Evolutionary conservation across 768 basidiomycete genomes (phyloP).

Genomic region (Cyathus striatus): DNA sequence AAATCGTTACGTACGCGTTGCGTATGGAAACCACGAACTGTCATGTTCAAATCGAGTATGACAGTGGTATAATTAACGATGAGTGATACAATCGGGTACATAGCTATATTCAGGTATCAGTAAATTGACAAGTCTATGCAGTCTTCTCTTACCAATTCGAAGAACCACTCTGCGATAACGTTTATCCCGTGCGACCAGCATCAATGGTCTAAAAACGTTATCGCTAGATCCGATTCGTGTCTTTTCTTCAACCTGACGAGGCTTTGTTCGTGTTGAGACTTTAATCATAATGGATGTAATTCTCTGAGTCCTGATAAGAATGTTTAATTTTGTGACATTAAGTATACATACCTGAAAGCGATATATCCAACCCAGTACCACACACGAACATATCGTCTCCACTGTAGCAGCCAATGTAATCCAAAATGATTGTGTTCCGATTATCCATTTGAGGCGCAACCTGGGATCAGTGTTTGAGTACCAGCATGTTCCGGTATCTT

Average conservation of each 20-base stretch:
- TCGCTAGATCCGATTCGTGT: background rate
- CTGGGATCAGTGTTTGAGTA: slow-evolving; percentile 10
- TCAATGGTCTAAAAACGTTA: slow-evolving; percentile 1
- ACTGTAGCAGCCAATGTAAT: slow-evolving; percentile 11
- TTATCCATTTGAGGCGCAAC: slow-evolving; percentile 14
- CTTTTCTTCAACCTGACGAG: background rate
- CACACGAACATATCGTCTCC: slow-evolving; percentile 11
- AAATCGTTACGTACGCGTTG: slow-evolving; percentile 9
- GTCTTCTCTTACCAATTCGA: slow-evolving; percentile 8
- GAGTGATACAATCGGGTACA: slow-evolving; percentile 18
- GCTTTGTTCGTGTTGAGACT: no score
- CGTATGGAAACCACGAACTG: slow-evolving; percentile 9
- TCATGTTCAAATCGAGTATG: slow-evolving; percentile 13
- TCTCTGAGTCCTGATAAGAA: background rate
- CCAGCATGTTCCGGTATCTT: slow-evolving; percentile 14
- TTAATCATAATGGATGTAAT: background rate
- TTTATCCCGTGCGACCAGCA: slow-evolving; percentile 1
- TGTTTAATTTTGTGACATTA: background rate
- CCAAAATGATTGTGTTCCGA: slow-evolving; percentile 20
- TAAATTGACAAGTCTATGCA: background rate
- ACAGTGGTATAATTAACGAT: slow-evolving; percentile 13
- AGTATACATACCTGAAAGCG: slow-evolving; percentile 10
- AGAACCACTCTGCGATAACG: slow-evolving; percentile 8
- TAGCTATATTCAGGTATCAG: no score
- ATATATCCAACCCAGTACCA: slow-evolving; percentile 14